Conservation (phyloP, 768 basidiomycete genomes). For the Exsudoporus frostii region DNA sequence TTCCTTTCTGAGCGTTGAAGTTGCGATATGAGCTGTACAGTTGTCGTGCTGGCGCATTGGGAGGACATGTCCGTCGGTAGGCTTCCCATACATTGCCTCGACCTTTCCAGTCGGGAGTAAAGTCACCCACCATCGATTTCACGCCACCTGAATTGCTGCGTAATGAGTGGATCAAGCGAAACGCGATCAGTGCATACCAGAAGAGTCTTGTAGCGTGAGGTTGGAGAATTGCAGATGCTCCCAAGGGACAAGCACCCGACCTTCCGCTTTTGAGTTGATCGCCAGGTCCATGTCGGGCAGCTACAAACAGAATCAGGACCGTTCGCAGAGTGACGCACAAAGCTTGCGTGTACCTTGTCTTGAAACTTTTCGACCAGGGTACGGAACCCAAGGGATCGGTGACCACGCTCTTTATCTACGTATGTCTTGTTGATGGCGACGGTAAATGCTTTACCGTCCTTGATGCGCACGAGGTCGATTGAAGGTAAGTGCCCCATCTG, state of each 20-base stretch:
- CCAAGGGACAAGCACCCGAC: conserved; percentile 91
- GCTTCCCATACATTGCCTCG: conserved; percentile 91
- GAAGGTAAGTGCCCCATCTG: conserved; percentile 78
- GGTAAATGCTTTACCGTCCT: conserved; percentile 56
- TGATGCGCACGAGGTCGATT: conserved; percentile 82
- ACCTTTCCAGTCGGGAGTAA: conserved; percentile 81
- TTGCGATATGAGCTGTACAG: conserved; percentile 76
- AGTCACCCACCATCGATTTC: conserved; percentile 56
- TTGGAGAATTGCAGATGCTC: conserved; percentile 77
- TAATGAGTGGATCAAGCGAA: background rate
- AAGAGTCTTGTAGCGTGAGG: conserved; percentile 45
- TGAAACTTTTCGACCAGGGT: conserved; percentile 72
- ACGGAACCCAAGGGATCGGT: conserved; percentile 74
- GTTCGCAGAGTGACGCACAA: background rate
- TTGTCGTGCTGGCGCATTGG: conserved; percentile 73
- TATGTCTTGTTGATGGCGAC: conserved; percentile 55
- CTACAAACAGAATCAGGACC: conserved; percentile 32
- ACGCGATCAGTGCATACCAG: conserved; percentile 23
- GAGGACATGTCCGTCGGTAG: conserved; percentile 87
- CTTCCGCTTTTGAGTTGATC: conserved; percentile 91
- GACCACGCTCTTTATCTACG: conserved; percentile 66
- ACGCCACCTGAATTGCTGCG: conserved; percentile 41
- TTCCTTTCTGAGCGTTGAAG: conserved; percentile 29
- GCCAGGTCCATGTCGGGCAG: conserved; percentile 95
- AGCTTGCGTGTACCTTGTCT: conserved; percentile 45